These are phyloP conservation scores for Aethionema arabicum DNA, from an alignment of 345 rosid genomes.

Conservation along the genomic window DNA sequence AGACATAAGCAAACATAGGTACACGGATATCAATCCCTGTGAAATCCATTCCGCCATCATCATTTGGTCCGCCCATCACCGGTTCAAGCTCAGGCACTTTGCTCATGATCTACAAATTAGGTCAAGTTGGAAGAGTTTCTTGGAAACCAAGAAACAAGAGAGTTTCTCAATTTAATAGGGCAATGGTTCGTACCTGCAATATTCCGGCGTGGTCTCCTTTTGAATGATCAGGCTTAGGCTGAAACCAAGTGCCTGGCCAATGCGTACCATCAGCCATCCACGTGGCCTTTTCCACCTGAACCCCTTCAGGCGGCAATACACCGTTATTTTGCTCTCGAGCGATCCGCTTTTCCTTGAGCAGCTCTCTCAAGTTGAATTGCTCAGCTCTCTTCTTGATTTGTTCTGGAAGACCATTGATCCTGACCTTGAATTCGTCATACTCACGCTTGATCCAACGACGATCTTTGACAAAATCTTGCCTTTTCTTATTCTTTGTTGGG, in stretches of 20 bases:
- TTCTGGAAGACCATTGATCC: slow-evolving; percentile 87
- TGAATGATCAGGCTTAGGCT: slow-evolving; percentile 59
- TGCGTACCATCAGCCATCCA: slow-evolving; percentile 99
- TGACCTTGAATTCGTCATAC: slow-evolving; percentile 92
- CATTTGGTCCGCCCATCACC: slow-evolving; percentile 67
- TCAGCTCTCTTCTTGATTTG: slow-evolving; percentile 65
- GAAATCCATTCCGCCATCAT: slow-evolving; percentile 65
- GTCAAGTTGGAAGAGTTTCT: slow-evolving; percentile 16
- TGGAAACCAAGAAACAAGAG: neutral
- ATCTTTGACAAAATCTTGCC: slow-evolving; percentile 82
- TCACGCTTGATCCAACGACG: slow-evolving; percentile 97
- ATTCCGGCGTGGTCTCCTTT: slow-evolving; percentile 96
- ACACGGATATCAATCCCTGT: slow-evolving; percentile 69
- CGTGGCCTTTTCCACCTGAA: slow-evolving; percentile 58
- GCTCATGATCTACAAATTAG: slow-evolving; percentile 57
- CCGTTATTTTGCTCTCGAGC: slow-evolving; percentile 67
- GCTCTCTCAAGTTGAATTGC: slow-evolving; percentile 57
- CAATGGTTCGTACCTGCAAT: slow-evolving; percentile 36
- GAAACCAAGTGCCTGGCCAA: slow-evolving; percentile 95
- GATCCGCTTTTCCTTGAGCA: slow-evolving; percentile 50
- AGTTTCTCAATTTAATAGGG: neutral
- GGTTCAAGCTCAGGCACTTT: slow-evolving; percentile 78
- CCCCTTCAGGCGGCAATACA: slow-evolving; percentile 46
- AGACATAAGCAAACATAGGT: slow-evolving; percentile 83
- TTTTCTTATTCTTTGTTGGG: slow-evolving; percentile 81